Conservation (phyloP, 768 basidiomycete genomes). For the Termitomyces titanicus region DNA sequence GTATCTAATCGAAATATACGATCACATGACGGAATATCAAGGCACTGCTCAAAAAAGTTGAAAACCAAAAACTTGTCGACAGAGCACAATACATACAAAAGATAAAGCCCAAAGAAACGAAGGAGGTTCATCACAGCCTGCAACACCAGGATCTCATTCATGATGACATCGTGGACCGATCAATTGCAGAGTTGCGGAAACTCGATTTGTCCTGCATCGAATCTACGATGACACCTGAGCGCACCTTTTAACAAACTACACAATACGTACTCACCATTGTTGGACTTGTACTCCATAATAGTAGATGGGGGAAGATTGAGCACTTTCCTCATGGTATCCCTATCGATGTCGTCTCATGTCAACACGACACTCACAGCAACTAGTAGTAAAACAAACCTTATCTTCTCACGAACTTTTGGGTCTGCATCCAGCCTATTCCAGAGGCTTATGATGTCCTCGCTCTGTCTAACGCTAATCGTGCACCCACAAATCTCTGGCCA, state of each 20-base stretch:
- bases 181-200: constrained; percentile 66
- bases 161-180: constrained; percentile 33
- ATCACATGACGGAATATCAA: not conserved
- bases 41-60: no score
- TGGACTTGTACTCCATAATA: constrained; percentile 93
- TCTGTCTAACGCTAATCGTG: constrained; percentile 89
- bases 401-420: constrained; percentile 69
- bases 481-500: constrained; percentile 91
- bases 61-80: not conserved
- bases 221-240: constrained; percentile 39
- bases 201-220: constrained; percentile 88
- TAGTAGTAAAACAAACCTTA: constrained; percentile 52
- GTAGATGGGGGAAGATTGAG: constrained; percentile 75
- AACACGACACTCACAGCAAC: not conserved
- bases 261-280: constrained; percentile 57
- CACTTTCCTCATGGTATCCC: constrained; percentile 76
- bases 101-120: not conserved
- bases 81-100: not conserved
- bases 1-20: not conserved
- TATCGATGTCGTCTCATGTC: constrained; percentile 25
- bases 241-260: not conserved
- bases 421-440: constrained; percentile 90
- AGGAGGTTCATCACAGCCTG: not conserved
- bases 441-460: constrained; percentile 89
- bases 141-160: not conserved